Evolutionary conservation across 208 protist species (phyloP).

Genomic region (Phytomonas sp.): DNA sequence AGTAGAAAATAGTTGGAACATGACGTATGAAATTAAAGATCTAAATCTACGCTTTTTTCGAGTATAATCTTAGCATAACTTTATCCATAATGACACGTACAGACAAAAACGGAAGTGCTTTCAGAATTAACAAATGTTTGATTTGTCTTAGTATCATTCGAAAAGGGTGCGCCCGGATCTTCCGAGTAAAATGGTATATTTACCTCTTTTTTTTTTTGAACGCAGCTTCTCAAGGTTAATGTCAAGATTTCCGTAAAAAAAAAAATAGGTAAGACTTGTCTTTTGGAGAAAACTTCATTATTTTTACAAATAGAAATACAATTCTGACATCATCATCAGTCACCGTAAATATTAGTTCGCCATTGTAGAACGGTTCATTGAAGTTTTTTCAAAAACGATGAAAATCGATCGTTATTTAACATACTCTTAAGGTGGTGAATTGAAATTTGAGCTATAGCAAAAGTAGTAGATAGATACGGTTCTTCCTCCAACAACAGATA

Average conservation of each 20-base stretch:
- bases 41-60: not conserved
- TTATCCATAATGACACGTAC: not conserved
- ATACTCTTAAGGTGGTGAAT: constrained; percentile 12
- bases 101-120: not conserved
- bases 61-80: not conserved
- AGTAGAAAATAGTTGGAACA: constrained; percentile 12
- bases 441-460: constrained; percentile 19
- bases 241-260: constrained; percentile 20
- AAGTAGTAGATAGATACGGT: constrained; percentile 42
- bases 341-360: constrained; percentile 25
- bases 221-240: constrained; percentile 13
- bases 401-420: constrained; percentile 16
- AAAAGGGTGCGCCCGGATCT: not conserved
- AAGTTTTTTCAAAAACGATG: constrained; percentile 36
- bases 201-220: constrained; percentile 26
- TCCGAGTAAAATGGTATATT: constrained; percentile 22
- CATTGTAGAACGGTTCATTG: constrained; percentile 61
- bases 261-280: constrained; percentile 26
- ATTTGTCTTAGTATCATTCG: not conserved
- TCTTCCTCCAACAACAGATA: constrained; percentile 60
- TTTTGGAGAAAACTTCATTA: constrained; percentile 28
- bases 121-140: not conserved
- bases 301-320: constrained; percentile 20
- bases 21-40: not conserved
- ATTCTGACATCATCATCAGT: constrained; percentile 11